Evolutionary conservation across 768 basidiomycete genomes (phyloP).

Genomic region (Myochromella boudieri): DNA sequence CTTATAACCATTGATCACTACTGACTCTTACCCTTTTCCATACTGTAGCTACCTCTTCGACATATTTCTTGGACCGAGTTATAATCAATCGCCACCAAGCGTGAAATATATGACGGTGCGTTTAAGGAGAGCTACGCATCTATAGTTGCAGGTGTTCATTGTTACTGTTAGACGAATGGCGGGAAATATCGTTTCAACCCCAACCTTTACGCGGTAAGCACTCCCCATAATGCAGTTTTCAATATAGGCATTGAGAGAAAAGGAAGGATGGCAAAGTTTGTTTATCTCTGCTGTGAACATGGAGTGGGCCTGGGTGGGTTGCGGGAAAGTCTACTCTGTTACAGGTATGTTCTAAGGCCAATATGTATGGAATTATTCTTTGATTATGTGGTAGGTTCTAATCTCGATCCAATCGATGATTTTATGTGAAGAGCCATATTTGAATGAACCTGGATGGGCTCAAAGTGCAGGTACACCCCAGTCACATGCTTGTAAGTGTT

Average conservation of each 20-base stretch:
- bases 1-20: constrained; percentile 5
- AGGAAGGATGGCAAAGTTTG: constrained; percentile 91
- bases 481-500: constrained; percentile 69
- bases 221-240: neutral
- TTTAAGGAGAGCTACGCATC: neutral
- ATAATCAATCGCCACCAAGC: constrained; percentile 83
- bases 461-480: constrained; percentile 67
- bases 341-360: constrained; percentile 49
- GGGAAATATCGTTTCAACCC: constrained; percentile 93
- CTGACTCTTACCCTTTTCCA: neutral
- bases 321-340: constrained; percentile 86
- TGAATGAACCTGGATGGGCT: constrained; percentile 93
- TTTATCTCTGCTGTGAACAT: constrained; percentile 87
- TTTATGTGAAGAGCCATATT: constrained; percentile 88
- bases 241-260: neutral
- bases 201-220: constrained; percentile 82
- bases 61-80: constrained; percentile 87
- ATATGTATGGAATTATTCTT: neutral
- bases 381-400: constrained; percentile 73
- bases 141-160: neutral
- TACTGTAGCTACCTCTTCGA: constrained; percentile 62
- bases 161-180: constrained; percentile 64
- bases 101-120: constrained; percentile 64
- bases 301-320: constrained; percentile 93
- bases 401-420: constrained; percentile 98